A percentile compares a stretch with the other conserved stretches of the same genome.
phyloP scores from a whole-genome alignment of 148 eudicot genomes.

The Chenopodium album region DNA sequence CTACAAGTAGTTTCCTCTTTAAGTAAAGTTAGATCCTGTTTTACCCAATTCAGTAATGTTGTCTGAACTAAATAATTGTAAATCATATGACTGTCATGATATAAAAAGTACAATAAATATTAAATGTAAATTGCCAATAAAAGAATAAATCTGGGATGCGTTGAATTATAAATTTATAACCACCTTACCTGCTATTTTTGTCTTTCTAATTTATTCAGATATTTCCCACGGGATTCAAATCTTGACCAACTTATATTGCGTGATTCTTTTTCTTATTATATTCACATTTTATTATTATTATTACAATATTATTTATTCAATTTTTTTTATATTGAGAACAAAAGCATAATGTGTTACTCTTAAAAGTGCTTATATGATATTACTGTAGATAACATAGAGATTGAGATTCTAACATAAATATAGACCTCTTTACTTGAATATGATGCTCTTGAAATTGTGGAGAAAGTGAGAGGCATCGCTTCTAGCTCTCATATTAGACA shows the following conservation, averaged over 20 bases:
- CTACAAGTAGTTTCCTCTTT: conserved; percentile 21
- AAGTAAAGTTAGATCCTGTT: conserved; percentile 26
- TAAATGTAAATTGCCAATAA: background rate
- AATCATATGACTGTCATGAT: conserved; percentile 9
- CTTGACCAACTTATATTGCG: conserved; percentile 8
- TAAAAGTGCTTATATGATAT: no score
- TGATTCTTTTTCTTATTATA: background rate
- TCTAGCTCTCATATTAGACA: no score
- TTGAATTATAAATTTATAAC: conserved; percentile 5
- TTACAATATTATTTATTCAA: no score
- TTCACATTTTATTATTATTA: no score
- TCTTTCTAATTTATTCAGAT: conserved; percentile 1
- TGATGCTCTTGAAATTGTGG: no score
- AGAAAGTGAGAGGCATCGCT: no score
- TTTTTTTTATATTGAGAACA: no score
- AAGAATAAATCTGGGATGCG: conserved; percentile 18
- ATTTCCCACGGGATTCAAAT: background rate
- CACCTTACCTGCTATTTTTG: conserved; percentile 18
- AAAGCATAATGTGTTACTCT: no score
- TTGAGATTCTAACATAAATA: no score
- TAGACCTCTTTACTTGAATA: no score
- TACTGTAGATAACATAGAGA: no score
- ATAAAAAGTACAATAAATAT: background rate
- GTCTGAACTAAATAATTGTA: conserved; percentile 7
- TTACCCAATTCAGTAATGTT: conserved; percentile 10